phyloP scores from a whole-genome alignment of 1,284 basidiomycete genomes.

The Grifola frondosa region DNA sequence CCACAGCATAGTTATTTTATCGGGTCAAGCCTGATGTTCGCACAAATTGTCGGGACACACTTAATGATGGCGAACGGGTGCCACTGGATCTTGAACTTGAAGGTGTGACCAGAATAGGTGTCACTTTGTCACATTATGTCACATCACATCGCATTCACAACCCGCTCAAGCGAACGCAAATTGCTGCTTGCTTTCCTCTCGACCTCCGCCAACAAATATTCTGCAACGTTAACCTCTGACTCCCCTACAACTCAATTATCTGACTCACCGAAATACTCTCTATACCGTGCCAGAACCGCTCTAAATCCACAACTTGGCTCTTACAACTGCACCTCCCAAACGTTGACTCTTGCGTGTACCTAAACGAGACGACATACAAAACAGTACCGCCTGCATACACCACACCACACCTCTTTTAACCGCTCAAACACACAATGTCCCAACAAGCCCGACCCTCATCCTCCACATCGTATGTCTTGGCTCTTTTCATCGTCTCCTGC shows the following conservation, averaged over 20 bases:
- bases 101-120: too few relatives aligned
- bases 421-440: conserved; percentile 30
- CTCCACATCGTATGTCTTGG: conserved; percentile 39
- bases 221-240: neutral
- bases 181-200: conserved; percentile 13
- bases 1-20: too few relatives aligned
- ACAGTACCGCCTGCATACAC: conserved; percentile 12
- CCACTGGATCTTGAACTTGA: too few relatives aligned
- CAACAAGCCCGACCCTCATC: conserved; percentile 44
- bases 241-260: neutral
- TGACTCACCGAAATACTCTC: neutral
- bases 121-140: too few relatives aligned
- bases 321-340: neutral
- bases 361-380: conserved; percentile 18
- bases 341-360: conserved; percentile 1
- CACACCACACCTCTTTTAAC: conserved; percentile 1
- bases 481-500: neutral
- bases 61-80: too few relatives aligned
- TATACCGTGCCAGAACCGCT: neutral
- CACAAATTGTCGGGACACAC: too few relatives aligned
- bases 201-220: conserved; percentile 2
- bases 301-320: neutral
- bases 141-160: too few relatives aligned
- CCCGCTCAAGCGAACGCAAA: too few relatives aligned
- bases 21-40: too few relatives aligned